Base-by-base conservation (phyloP, 2,329 filamentous ascomycete species). In the Ramularia collo-cygni region DNA sequence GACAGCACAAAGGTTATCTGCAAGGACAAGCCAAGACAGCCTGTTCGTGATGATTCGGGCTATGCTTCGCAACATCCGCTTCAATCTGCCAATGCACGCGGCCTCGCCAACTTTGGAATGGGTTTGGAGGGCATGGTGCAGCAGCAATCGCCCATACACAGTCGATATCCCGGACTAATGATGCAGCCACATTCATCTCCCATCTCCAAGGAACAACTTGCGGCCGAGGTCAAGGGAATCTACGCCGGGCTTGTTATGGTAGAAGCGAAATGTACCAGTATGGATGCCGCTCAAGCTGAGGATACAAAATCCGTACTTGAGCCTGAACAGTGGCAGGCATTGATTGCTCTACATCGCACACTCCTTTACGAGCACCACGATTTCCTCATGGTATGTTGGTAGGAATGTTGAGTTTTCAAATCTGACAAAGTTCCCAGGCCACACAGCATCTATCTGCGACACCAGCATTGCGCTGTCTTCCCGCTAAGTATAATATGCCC, bases 401-500 rank as follows among this genome's bases (percentile, higher is more conserved):
- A 15, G 26, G 26, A n/a, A 28, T n/a, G 18, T 31, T 16, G 6
- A 18, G 0, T 2, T 26, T 12, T 14, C 10, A 10, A 12, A 2
- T 8, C 15, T 35, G 12, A 28, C 35, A 36, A 19, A 40, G 26
- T 14, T 21, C 7, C 5, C 38, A 51, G 48, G 89, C 89, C 0
- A 85, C 79, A 0, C 88, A 95, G 51, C 88, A 96, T 55, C 89
- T 87, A 0, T 83, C 81, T 0, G 85, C 87, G 0, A 84, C 74
- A 16, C 71, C 72, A 0, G 77, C 81, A 0, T 60, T 96, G 0
- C 72, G 76, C 3, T 69, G 77, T 0, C 62, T 95, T 0, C 82
- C 88, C 0, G 74, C 75, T 0, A 92, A 92, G 46, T 95, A 95
- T 52, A 79, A 80, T 0, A 95, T 96, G 86, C 89, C 90, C 0